A percentile compares a stretch with the other conserved stretches of the same genome.
phyloP scores from a whole-genome alignment of 2,329 filamentous ascomycete genomes.

The Colletotrichum echinochloae region DNA sequence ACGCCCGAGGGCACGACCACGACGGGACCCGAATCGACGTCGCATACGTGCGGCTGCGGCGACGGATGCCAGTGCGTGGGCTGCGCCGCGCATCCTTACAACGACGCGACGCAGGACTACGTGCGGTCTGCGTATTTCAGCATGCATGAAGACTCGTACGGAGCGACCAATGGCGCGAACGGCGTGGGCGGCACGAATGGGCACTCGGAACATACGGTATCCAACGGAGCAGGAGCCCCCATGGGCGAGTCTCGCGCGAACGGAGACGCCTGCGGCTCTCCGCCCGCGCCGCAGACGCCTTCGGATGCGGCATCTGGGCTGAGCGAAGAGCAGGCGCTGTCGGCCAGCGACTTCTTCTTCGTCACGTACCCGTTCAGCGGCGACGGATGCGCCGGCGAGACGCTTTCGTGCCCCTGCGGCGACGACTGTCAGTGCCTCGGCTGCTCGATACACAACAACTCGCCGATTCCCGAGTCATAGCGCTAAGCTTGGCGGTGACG shows the following conservation, averaged over 20 bases:
- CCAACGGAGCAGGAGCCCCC: constrained; percentile 28
- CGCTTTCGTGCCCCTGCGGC: constrained; percentile 66
- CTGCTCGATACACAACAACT: constrained; percentile 64
- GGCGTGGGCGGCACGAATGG: constrained; percentile 41
- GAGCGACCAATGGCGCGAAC: constrained; percentile 43
- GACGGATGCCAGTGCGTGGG: constrained; percentile 75
- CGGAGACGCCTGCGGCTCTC: constrained; percentile 45
- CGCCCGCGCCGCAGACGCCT: constrained; percentile 58
- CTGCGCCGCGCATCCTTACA: constrained; percentile 76
- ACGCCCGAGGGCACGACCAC: constrained; percentile 26
- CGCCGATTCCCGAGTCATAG: constrained; percentile 24
- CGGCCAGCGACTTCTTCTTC: constrained; percentile 69
- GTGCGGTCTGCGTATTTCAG: constrained; percentile 62
- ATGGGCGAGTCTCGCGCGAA: constrained; percentile 13
- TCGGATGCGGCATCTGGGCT: constrained; percentile 59
- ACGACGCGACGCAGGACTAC: constrained; percentile 68
- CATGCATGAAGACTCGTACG: constrained; percentile 53
- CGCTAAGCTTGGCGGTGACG: background rate
- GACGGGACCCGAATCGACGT: constrained; percentile 47
- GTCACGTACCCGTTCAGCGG: constrained; percentile 64
- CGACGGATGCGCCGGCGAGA: constrained; percentile 61
- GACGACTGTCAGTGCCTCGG: constrained; percentile 70
- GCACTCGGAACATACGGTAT: constrained; percentile 16
- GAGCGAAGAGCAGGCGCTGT: constrained; percentile 63
- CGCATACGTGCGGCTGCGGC: constrained; percentile 70